These are phyloP conservation scores for Talaromyces wortmannii DNA, from an alignment of 495 filamentous ascomycete species.

Conservation along the genomic window DNA sequence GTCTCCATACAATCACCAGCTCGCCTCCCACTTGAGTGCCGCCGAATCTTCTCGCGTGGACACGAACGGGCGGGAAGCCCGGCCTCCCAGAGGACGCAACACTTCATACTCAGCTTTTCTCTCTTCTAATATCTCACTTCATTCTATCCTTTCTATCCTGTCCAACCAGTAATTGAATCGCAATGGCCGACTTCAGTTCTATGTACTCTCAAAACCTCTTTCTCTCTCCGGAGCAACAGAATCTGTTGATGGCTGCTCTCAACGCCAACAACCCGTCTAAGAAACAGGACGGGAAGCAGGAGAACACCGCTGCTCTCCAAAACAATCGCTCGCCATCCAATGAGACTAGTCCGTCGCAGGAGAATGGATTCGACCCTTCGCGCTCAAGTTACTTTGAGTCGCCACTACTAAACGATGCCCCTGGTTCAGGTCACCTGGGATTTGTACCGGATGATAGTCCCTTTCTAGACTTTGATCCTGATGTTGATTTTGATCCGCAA, in stretches of 20 bases:
- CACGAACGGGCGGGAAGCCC: slow-evolving; percentile 26
- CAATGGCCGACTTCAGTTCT: slow-evolving; percentile 30
- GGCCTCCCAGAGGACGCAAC: slow-evolving; percentile 7
- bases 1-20: no score
- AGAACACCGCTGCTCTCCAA: slow-evolving; percentile 21
- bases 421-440: slow-evolving; percentile 36
- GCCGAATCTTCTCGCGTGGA: slow-evolving; percentile 5
- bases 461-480: slow-evolving; percentile 74
- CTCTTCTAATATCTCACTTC: background rate
- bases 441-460: slow-evolving; percentile 64
- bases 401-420: slow-evolving; percentile 31
- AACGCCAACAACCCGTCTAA: slow-evolving; percentile 60
- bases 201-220: slow-evolving; percentile 44
- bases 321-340: slow-evolving; percentile 26
- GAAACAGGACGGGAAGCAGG: slow-evolving; percentile 17
- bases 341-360: slow-evolving; percentile 9
- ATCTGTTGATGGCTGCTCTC: slow-evolving; percentile 80
- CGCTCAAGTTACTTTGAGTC: slow-evolving; percentile 48
- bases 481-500: slow-evolving; percentile 63
- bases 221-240: slow-evolving; percentile 81
- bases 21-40: no score
- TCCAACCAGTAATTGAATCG: background rate
- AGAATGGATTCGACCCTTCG: slow-evolving; percentile 31
- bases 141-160: background rate
- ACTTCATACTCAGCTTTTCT: slow-evolving; percentile 1